Evolutionary conservation across 129 eudicot species (phyloP), one percentile per base, ranked within the genome.

Genomic region (Silybum marianum): DNA sequence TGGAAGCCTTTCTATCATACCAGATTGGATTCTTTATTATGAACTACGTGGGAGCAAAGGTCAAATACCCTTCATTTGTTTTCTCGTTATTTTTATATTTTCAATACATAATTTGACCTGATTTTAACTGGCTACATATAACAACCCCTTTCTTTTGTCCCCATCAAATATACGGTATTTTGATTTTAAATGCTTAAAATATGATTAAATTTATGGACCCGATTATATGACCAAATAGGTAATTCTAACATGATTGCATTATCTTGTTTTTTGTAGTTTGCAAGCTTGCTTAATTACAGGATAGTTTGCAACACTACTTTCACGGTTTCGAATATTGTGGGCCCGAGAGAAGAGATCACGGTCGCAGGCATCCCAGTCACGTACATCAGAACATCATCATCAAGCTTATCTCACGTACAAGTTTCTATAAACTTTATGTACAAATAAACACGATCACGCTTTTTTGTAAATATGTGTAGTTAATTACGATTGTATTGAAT

Each of bases 321-420:
- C 85, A 87, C 91, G 3, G 58, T 93, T 75, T 93, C 93, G 2
- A 94, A 94, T 39, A 73, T 91, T 13, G 78, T 89, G 9, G 98
- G 98, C 66, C 98, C 98, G 14, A 78, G 72, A 68, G 97, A 94
- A 80, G 90, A 90, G 80, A 75, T 90, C 48, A 90, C 90, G 2
- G 8, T 90, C 66, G 93, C 73, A 6, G 98, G 97, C 71, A 91
- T 84, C 62, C 93, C 90, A 0, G 87, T 91, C 0, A 87, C 82
- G 9, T 90, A 83, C 83, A 39, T 94, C 2, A 84, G 95, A 77
- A 84, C 81, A 14, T 88, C 83, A 9, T 84, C 95, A 0, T 84
- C 93, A 58, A 76, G 90, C 88, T 71, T 91, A 21, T 84, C 98
- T 36, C 97, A 91, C 63, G 98, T 93, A 88, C 73, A 79, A 65